Evolutionary conservation across 805 yeast genomes (phyloP), one percentile per base, ranked within the genome.

Genomic region (Wickerhamiella brachini): DNA sequence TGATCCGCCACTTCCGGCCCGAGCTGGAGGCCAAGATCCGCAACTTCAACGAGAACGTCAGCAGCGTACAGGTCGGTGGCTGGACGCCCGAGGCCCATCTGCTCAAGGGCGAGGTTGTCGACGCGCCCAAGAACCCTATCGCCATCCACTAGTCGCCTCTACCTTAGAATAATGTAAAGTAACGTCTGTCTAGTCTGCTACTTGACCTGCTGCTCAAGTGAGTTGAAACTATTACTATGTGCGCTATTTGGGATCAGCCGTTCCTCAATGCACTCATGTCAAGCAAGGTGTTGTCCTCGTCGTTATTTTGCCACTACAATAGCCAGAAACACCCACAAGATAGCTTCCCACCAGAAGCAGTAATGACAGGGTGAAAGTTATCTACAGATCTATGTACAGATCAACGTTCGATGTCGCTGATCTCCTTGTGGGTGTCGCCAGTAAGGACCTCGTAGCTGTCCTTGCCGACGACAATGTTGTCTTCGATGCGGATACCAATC

Each of bases 401-500:
- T 34, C 45, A 52, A 8, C 55, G 47, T 53, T 89, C 96, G 45
- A 90, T 78, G 59, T 90, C 97, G 0, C 62, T 76, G 34, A 90
- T 74, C 63, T 90, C 97, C 65, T 93, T 93, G 3, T 80, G 83
- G 29, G 96, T 90, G 56, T 83, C 90, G 8, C 76, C 78, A 1
- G 97, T 85, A 57, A 93, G 71, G 43, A 76, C 76, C 10, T 77
- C 79, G 56, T 74, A 74, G 2, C 68, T 65, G 18, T 72, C 68
- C n/a, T 72, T 63, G 0, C 95, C 95, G 0, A 85, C 94, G 0
- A 83, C 95, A 38, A 90, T 76, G 65, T 93, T 89, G 68, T 93
- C 99, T 66, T 93, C 99, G 31, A 93, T 84, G 59, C 99, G 79
- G 23, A 93, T 84, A 1, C 97, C 99, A 48, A 93, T 82, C 29